These are phyloP conservation scores for Candida dajiaensis DNA, from an alignment of 805 yeast species.

Conservation along the genomic window DNA sequence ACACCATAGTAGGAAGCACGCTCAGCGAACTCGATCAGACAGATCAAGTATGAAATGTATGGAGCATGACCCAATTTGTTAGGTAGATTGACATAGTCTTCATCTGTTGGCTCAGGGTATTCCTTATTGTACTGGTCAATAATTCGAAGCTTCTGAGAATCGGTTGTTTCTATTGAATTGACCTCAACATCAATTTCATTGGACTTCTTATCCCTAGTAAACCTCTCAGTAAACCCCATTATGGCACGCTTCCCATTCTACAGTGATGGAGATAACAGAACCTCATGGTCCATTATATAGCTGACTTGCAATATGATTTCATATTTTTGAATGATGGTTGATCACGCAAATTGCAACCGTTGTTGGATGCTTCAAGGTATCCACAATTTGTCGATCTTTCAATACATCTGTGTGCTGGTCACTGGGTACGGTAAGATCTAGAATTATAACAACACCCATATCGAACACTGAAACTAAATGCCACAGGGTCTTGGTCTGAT, in stretches of 20 bases:
- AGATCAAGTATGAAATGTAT: conserved; percentile 42
- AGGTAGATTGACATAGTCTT: conserved; percentile 29
- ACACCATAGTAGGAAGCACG: conserved; percentile 79
- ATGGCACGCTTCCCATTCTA: neutral
- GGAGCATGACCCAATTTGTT: conserved; percentile 40
- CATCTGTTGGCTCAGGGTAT: conserved; percentile 36
- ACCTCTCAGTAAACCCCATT: neutral
- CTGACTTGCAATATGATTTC: too few relatives aligned
- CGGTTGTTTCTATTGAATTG: neutral
- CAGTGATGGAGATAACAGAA: neutral
- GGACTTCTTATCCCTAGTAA: neutral
- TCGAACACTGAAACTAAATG: too few relatives aligned
- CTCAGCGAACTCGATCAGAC: conserved; percentile 70
- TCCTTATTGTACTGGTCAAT: conserved; percentile 6
- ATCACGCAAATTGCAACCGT: neutral
- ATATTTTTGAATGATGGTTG: too few relatives aligned
- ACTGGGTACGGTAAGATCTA: too few relatives aligned
- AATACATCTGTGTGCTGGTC: too few relatives aligned
- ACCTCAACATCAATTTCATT: neutral
- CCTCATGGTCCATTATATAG: too few relatives aligned
- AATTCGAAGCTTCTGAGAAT: neutral
- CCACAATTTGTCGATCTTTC: neutral
- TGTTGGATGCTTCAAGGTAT: neutral
- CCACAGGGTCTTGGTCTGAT: too few relatives aligned
- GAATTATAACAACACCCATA: too few relatives aligned